Evolutionary conservation across 2,329 filamentous ascomycete species (phyloP).

Genomic region (Fusarium proliferatum): DNA sequence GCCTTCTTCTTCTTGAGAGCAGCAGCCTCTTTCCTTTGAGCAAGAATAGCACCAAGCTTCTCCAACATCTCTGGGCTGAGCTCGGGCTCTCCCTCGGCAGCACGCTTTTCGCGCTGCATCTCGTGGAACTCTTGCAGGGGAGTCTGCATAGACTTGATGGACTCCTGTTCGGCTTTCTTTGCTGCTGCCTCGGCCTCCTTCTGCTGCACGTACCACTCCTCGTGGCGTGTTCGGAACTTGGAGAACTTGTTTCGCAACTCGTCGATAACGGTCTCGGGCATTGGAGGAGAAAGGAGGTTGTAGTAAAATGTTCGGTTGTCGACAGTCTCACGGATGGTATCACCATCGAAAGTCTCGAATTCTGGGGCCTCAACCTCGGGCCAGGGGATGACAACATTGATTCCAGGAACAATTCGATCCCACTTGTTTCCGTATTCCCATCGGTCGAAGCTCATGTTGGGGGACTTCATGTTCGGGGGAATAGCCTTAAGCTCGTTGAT

Average conservation of each 20-base stretch:
- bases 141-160: conserved; percentile 59
- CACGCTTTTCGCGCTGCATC: conserved; percentile 62
- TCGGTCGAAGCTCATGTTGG: conserved; percentile 55
- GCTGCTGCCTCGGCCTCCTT: conserved; percentile 69
- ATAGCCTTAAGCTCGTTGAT: conserved; percentile 75
- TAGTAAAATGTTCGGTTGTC: conserved; percentile 82
- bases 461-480: conserved; percentile 59
- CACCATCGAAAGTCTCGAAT: conserved; percentile 66
- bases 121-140: conserved; percentile 70
- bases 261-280: conserved; percentile 82
- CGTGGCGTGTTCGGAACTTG: conserved; percentile 83
- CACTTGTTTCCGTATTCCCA: conserved; percentile 57
- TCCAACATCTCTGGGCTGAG: conserved; percentile 69
- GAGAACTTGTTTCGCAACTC: conserved; percentile 88
- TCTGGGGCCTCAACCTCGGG: conserved; percentile 66
- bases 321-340: conserved; percentile 81
- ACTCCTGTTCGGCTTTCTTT: conserved; percentile 51
- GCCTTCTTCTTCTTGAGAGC: conserved; percentile 53
- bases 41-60: conserved; percentile 71
- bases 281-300: conserved; percentile 79
- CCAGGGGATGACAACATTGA: conserved; percentile 82
- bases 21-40: conserved; percentile 59
- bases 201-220: conserved; percentile 74
- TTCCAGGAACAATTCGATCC: conserved; percentile 73
- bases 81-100: conserved; percentile 64